Percentiles rank a stretch among this genome's conserved stretches.
Conservation (phyloP, 148 eudicot genomes). For the Rhododendron molle region DNA sequence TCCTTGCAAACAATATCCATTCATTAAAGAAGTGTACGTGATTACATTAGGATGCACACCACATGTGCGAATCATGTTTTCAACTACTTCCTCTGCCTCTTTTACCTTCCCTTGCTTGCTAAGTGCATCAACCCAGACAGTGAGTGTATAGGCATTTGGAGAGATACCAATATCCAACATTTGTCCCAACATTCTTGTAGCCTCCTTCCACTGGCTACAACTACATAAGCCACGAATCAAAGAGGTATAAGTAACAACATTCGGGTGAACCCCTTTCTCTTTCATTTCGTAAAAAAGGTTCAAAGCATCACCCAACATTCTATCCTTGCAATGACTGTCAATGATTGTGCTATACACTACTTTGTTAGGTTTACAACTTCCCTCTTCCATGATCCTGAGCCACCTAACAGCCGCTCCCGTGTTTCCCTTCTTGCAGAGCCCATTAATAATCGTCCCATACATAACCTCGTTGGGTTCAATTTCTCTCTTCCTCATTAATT, state of each 20-base stretch:
- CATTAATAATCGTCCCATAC: conserved; percentile 3
- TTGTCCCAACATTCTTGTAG: neutral
- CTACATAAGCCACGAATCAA: neutral
- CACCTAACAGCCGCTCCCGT: neutral
- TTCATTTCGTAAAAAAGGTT: conserved; percentile 2
- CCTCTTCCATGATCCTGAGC: neutral
- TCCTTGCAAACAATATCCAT: too few species aligned
- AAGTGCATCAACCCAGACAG: neutral
- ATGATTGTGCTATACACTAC: neutral
- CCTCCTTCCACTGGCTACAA: neutral
- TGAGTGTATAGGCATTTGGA: neutral
- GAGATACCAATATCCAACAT: neutral
- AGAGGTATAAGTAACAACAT: neutral
- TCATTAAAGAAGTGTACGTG: neutral
- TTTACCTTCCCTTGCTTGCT: neutral
- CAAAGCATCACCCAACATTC: neutral
- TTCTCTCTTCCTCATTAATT: neutral
- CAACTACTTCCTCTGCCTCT: neutral
- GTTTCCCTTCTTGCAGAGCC: conserved; percentile 16
- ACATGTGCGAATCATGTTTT: neutral
- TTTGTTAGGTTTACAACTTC: neutral
- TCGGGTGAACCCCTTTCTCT: neutral
- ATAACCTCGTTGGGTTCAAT: neutral
- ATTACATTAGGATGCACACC: neutral
- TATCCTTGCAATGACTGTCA: neutral